Evolutionary conservation across 179 eudicot genomes (phyloP).

Genomic region (Spergularia azorica): DNA sequence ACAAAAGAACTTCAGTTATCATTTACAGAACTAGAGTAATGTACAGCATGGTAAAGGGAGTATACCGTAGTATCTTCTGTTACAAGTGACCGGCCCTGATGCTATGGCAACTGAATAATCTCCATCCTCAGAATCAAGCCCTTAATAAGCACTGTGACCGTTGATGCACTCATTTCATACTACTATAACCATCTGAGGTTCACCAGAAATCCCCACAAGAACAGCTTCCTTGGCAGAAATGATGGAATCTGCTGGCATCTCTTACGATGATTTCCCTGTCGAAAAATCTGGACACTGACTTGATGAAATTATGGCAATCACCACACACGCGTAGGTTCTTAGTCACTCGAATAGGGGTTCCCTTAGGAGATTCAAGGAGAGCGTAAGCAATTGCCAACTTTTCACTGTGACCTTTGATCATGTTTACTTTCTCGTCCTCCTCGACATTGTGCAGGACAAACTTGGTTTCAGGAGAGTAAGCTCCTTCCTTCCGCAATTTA

Average conservation of each 20-base stretch:
- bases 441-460: constrained; percentile 67
- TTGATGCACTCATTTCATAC: neutral
- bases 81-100: no score
- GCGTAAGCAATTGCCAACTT: constrained; percentile 86
- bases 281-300: constrained; percentile 62
- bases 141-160: neutral
- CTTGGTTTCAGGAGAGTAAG: constrained; percentile 61
- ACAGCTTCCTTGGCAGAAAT: constrained; percentile 65
- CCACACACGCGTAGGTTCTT: constrained; percentile 88
- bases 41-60: no score
- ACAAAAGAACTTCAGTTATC: no score
- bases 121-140: no score
- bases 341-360: constrained; percentile 63
- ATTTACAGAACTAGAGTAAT: no score
- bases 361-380: constrained; percentile 46
- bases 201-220: constrained; percentile 95
- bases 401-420: constrained; percentile 75
- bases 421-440: constrained; percentile 67
- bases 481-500: constrained; percentile 55
- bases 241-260: constrained; percentile 92
- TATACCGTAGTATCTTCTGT: no score
- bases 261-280: constrained; percentile 64
- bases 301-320: constrained; percentile 74
- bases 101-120: no score
- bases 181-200: neutral